Base-by-base conservation (phyloP, 2,329 filamentous ascomycete species). In the Colletotrichum spaethianum region DNA sequence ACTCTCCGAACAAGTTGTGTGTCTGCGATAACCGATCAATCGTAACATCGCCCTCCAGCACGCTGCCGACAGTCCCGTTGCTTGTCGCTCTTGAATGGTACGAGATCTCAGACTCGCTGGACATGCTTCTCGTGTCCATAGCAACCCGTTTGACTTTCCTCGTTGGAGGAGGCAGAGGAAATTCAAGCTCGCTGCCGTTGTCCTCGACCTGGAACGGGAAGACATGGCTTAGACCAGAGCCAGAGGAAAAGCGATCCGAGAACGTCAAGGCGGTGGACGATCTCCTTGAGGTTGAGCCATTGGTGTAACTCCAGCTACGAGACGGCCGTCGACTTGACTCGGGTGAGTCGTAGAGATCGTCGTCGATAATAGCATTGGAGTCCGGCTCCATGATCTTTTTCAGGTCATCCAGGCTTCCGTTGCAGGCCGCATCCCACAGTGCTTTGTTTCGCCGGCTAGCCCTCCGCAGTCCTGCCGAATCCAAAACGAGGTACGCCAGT, bases 101-200 rank as follows among this genome's bases (percentile, higher is more conserved):
- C 0, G 96, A 98, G 62, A 93, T 90, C 44, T 92, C 93, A 0
- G 96, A 98, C 50, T 93, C 93, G 75, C 92, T 95, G 8, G 96
- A 98, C 80, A 97, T 88, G 77, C 96, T 98, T 75, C 95, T 87
- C 20, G 93, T 93, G 78, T 98, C 94, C 93, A 98, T 93, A 0
- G 94, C 94, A 0, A 98, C 96, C 75, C 89, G 94, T 81, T 96
- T 97, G 44, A 89, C 83, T 26, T 72, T 72, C 75, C 88, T 89
- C 70, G 90, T 90, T 5, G 82, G 78, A 2, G 84, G 81, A 14
- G 78, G 74, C 2, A 79, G 65, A 4, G 82, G 77, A 11, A 77
- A 72, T 3, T 80, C 76, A 3, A 66, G 75, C 56, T 73, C 73
- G 2, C 78, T 74, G 2, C 84, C 81, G 16, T 57, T 67, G 23